These are phyloP conservation scores for Lichtheimia ramosa DNA, from an alignment of 371 early-diverging fungal genomes.

Conservation along the genomic window DNA sequence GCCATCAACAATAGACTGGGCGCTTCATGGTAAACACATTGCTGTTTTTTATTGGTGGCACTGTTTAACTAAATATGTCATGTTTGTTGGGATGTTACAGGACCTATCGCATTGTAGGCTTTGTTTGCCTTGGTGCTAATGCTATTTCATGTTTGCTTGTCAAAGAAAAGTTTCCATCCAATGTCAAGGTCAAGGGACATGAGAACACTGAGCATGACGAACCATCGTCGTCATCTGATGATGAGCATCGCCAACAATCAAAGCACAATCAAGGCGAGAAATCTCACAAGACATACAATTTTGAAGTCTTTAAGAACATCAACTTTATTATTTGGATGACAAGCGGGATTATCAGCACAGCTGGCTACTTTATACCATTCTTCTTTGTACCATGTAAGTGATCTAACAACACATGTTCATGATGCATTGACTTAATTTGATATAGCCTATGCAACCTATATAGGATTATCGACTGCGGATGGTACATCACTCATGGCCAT, in stretches of 20 bases:
- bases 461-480: slow-evolving; percentile 14
- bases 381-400: slow-evolving; percentile 23
- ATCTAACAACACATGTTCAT: not conserved
- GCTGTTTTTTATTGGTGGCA: not conserved
- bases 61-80: not conserved
- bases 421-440: not conserved
- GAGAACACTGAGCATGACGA: slow-evolving; percentile 3
- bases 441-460: slow-evolving; percentile 18
- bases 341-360: slow-evolving; percentile 11
- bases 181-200: not conserved
- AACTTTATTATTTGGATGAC: slow-evolving; percentile 10
- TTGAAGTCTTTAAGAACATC: slow-evolving; percentile 8
- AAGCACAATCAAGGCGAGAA: not conserved
- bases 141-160: slow-evolving; percentile 17
- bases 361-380: slow-evolving; percentile 19
- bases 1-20: slow-evolving; percentile 56
- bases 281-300: slow-evolving; percentile 7
- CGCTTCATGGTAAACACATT: slow-evolving; percentile 37
- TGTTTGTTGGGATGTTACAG: not conserved
- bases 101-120: slow-evolving; percentile 22
- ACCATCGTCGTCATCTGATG: slow-evolving; percentile 6
- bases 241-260: slow-evolving; percentile 12
- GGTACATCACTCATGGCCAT: slow-evolving; percentile 16
- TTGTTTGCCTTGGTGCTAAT: slow-evolving; percentile 11
- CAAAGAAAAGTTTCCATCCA: slow-evolving; percentile 19